These are phyloP conservation scores for Botrytis cinerea DNA, from an alignment of 2,329 filamentous ascomycete genomes.

Conservation along the genomic window DNA sequence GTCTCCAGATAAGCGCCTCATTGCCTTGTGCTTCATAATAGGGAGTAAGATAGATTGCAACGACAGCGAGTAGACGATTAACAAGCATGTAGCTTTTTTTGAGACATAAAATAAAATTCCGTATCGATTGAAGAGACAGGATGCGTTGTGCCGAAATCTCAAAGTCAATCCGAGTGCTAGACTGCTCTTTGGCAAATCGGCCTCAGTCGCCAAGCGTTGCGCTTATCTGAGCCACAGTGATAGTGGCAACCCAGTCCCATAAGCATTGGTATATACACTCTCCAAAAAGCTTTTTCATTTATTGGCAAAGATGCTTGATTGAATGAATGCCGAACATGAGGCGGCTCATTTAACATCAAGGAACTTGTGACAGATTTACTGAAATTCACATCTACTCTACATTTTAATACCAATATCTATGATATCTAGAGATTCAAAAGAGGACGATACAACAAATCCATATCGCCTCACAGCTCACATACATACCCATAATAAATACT, in stretches of 20 bases:
- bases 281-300: neutral
- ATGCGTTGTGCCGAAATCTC: neutral
- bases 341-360: neutral
- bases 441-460: neutral
- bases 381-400: neutral
- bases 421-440: neutral
- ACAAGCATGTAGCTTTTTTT: neutral
- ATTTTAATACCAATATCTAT: neutral
- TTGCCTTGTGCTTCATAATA: too few species aligned
- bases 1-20: neutral
- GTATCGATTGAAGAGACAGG: neutral
- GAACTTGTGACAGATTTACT: neutral
- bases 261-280: neutral
- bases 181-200: neutral
- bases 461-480: neutral
- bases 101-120: neutral
- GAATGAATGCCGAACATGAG: neutral
- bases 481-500: neutral
- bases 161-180: neutral
- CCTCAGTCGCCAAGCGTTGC: neutral
- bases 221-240: neutral
- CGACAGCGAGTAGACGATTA: neutral
- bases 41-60: neutral
- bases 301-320: constrained; percentile 2
- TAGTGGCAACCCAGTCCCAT: neutral